These are phyloP conservation scores for Aspergillus leporis DNA, from an alignment of 495 filamentous ascomycete genomes.

Conservation along the genomic window DNA sequence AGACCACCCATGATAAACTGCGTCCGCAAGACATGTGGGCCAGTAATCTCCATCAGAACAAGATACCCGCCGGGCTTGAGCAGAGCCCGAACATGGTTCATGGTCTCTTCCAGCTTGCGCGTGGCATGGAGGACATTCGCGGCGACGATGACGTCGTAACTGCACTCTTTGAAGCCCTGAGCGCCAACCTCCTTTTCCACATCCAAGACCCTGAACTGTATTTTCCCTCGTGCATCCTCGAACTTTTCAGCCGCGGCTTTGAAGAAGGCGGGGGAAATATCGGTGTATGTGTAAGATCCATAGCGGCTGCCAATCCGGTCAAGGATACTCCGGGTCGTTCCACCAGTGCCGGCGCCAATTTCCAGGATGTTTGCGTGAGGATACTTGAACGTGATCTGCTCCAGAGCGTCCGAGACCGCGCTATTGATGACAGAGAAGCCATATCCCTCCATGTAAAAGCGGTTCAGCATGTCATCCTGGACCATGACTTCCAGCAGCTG, in stretches of 20 bases:
- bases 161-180: slow-evolving; percentile 38
- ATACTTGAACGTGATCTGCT: slow-evolving; percentile 27
- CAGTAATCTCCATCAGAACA: slow-evolving; percentile 43
- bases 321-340: slow-evolving; percentile 33
- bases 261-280: slow-evolving; percentile 48
- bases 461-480: neutral
- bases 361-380: slow-evolving; percentile 18
- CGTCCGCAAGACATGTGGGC: slow-evolving; percentile 30
- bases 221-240: slow-evolving; percentile 15
- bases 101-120: neutral
- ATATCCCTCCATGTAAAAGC: neutral
- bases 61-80: slow-evolving; percentile 47
- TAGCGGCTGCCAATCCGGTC: neutral
- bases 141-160: slow-evolving; percentile 46
- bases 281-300: slow-evolving; percentile 44
- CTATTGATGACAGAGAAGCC: neutral
- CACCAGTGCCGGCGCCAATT: slow-evolving; percentile 33
- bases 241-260: slow-evolving; percentile 15
- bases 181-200: slow-evolving; percentile 24
- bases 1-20: slow-evolving; percentile 17
- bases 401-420: neutral
- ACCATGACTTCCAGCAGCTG: slow-evolving; percentile 44
- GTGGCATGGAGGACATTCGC: slow-evolving; percentile 23
- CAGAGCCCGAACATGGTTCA: slow-evolving; percentile 20
- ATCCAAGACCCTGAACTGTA: slow-evolving; percentile 44